phyloP scores from a whole-genome alignment of 148 eudicot genomes.

The Nepenthes mirabilis region DNA sequence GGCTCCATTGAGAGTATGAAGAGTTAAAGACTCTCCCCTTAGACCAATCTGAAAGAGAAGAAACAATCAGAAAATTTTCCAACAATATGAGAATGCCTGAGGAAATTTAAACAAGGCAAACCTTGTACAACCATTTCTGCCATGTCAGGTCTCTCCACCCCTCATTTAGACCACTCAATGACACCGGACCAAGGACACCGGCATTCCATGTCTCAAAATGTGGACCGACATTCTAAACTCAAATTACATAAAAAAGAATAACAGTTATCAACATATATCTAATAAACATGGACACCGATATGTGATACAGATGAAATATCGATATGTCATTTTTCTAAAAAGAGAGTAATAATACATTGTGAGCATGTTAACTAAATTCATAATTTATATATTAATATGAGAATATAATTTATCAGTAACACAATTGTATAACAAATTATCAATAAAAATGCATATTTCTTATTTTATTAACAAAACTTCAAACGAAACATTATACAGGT shows the following conservation, averaged over 20 bases:
- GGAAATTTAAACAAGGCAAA: not conserved
- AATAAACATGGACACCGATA: no score
- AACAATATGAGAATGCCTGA: not conserved
- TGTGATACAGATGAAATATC: not conserved
- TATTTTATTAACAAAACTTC: no score
- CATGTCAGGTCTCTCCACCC: constrained; percentile 40
- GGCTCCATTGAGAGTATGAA: constrained; percentile 44
- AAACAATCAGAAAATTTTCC: not conserved
- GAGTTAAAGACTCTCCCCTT: constrained; percentile 73
- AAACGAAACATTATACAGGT: no score
- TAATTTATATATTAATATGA: no score
- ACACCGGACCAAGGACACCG: constrained; percentile 46
- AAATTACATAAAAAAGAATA: not conserved
- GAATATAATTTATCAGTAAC: no score
- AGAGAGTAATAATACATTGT: no score
- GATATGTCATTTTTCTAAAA: not conserved
- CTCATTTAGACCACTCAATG: constrained; percentile 36
- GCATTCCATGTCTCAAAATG: constrained; percentile 61
- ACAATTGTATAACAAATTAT: no score
- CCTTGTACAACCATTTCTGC: constrained; percentile 59
- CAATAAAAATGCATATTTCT: no score
- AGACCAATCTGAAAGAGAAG: constrained; percentile 53
- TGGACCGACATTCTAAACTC: constrained; percentile 57
- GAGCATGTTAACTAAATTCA: no score
- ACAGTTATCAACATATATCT: not conserved